These are phyloP conservation scores for Vigna angularis DNA, from an alignment of 306 rosid species.

Conservation along the genomic window DNA sequence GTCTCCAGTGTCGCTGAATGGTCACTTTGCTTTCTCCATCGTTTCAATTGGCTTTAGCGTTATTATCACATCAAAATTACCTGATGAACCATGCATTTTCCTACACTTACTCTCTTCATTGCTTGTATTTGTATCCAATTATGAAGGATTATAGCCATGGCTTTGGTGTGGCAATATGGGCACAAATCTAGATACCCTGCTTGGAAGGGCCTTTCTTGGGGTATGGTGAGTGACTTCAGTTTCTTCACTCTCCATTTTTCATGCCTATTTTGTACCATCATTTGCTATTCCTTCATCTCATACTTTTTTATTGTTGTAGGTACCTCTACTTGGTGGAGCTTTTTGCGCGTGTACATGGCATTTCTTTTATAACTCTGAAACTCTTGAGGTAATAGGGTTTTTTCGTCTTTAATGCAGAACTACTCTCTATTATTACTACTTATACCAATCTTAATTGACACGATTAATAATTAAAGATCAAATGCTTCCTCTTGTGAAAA, in stretches of 20 bases:
- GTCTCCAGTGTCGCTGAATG: constrained; percentile 92
- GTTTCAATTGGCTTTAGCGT: too few relatives aligned
- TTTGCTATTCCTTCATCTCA: neutral
- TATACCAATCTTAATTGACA: neutral
- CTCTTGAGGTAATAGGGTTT: constrained; percentile 69
- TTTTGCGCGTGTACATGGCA: constrained; percentile 97
- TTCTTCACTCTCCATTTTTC: neutral
- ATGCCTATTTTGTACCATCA: neutral
- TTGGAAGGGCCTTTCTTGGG: constrained; percentile 99
- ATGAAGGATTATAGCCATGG: constrained; percentile 88
- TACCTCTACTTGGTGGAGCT: constrained; percentile 94
- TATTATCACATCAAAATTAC: neutral
- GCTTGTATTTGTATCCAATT: neutral
- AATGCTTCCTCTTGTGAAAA: neutral
- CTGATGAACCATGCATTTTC: neutral
- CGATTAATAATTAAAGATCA: neutral
- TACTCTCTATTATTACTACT: neutral
- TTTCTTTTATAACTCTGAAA: constrained; percentile 93
- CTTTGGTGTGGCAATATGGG: constrained; percentile 93
- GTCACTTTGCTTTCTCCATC: constrained; percentile 40
- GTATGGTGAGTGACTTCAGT: constrained; percentile 67
- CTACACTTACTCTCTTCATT: constrained; percentile 1
- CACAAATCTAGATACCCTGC: constrained; percentile 76
- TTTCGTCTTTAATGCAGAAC: neutral
- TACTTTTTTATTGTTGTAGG: constrained; percentile 57